Percentiles rank a stretch among this genome's conserved stretches.
These are phyloP conservation scores for Nectriaceae sp. DNA, from an alignment of 2,329 filamentous ascomycete genomes.

Conservation along the genomic window DNA sequence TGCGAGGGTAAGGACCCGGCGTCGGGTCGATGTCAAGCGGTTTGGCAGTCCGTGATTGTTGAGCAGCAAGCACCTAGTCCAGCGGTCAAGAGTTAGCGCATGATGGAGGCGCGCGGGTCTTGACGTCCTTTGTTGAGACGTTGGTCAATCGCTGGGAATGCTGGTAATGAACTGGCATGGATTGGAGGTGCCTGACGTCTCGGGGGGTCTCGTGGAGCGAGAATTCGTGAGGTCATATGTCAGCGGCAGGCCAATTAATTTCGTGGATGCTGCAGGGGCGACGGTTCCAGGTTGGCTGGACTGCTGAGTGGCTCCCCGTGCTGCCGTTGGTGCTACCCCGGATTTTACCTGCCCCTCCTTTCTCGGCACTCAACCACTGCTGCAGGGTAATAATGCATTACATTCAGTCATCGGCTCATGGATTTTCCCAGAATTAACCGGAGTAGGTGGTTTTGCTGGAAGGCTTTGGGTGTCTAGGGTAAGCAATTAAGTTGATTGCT, in stretches of 20 bases:
- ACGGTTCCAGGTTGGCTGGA: neutral
- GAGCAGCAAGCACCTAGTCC: neutral
- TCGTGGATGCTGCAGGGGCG: neutral
- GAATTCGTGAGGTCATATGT: constrained; percentile 25
- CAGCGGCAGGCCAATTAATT: constrained; percentile 7
- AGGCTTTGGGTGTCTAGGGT: too few relatives aligned
- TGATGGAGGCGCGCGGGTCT: constrained; percentile 2
- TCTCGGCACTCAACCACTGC: neutral
- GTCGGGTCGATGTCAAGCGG: neutral
- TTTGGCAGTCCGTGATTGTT: constrained; percentile 1
- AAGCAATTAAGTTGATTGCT: too few relatives aligned
- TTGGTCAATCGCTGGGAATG: neutral
- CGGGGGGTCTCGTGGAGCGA: constrained; percentile 22
- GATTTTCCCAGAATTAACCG: too few relatives aligned
- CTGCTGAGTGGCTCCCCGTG: neutral
- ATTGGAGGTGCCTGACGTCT: neutral
- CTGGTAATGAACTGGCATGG: constrained; percentile 2
- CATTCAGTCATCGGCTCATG: too few relatives aligned
- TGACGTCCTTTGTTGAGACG: constrained; percentile 5
- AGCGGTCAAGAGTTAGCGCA: constrained; percentile 8
- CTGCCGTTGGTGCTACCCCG: neutral
- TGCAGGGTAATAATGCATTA: too few relatives aligned
- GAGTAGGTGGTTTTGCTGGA: too few relatives aligned
- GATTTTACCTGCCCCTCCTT: neutral
- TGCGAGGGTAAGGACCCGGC: neutral